Percentiles rank a stretch among this genome's conserved stretches.
Conservation (phyloP, 73 alveolate genomes). For the Paramecium bursaria region DNA sequence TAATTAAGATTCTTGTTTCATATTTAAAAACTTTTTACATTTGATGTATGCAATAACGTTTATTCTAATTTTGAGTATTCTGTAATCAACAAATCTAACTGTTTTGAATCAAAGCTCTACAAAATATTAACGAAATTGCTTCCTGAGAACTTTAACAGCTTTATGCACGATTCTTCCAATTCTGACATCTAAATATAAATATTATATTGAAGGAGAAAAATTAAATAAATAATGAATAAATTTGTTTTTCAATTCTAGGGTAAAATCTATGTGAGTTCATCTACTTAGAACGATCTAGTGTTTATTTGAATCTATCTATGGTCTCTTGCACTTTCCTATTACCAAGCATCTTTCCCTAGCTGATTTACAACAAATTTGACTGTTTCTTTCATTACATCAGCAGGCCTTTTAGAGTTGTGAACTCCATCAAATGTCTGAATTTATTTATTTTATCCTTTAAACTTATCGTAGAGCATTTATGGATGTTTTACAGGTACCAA, state of each 20-base stretch:
- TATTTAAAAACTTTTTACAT: neutral
- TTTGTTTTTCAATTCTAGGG: neutral
- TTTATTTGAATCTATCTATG: too few species aligned
- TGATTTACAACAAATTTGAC: neutral
- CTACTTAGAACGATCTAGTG: too few species aligned
- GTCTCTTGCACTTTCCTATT: slow-evolving; percentile 29
- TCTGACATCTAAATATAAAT: neutral
- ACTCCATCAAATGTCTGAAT: slow-evolving; percentile 12
- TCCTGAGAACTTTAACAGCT: neutral
- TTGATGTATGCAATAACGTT: neutral
- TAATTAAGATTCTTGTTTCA: neutral
- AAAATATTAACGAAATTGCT: neutral
- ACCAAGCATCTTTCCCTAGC: neutral
- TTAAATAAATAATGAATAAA: too few species aligned
- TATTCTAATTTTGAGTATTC: neutral
- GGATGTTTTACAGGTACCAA: neutral
- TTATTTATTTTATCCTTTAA: slow-evolving; percentile 10
- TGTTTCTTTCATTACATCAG: slow-evolving; percentile 30
- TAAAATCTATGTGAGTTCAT: too few species aligned
- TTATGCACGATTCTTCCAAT: slow-evolving; percentile 7
- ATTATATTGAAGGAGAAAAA: too few species aligned
- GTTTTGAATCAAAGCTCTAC: neutral
- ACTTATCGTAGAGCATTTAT: neutral
- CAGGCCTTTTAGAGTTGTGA: slow-evolving; percentile 43
- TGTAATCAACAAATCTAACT: neutral